Base-by-base conservation (phyloP, 2,329 filamentous ascomycete species). In the Aureobasidium sp. region DNA sequence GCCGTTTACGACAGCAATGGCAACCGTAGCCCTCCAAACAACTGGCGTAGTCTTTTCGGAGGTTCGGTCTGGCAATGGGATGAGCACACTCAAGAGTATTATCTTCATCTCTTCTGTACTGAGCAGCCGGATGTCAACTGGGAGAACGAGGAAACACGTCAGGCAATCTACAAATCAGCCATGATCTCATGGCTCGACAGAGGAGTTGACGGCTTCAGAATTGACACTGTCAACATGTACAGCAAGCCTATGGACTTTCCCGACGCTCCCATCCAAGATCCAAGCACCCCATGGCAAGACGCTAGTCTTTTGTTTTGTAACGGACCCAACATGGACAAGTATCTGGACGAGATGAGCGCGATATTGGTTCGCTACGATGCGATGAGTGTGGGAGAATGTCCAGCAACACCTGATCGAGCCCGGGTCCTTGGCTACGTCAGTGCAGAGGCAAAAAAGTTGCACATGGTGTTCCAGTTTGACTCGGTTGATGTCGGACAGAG, bases 51-150 rank as follows among this genome's bases (percentile, higher is more conserved):
- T 73, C 76, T 84, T 79, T 75, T 88, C 85, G 72, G 72, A n/a
- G 69, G 69, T 10, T 83, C 78, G 62, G 79, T 81, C 0, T 90
- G 87, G 88, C 77, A 85, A 63, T 92, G 84, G 77, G 88, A 91
- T 67, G 84, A 89, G 66, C 71, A 74, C n/a, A 90, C 88, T 0
- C 78, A 81, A 51, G 87, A 92, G 73, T 92, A 90, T 72, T 92
- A 90, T 68, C 82, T 92, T 0, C 85, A 88, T 64, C 79, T 94
- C 10, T 95, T 90, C 71, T 85, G 86, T 7, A 82, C 81, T 5
- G 84, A 89, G 65, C 90, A 93, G 71, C 90, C 90, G 0, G 90
- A 94, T 67, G 79, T 94, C n/a, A 94, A 94, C 74, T 94, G 89
- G 89, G 88, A 92, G 69, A 89, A 87, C 62, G 78, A 79, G 0